phyloP scores from a whole-genome alignment of 768 basidiomycete species.

The Suillus clintonianus region DNA sequence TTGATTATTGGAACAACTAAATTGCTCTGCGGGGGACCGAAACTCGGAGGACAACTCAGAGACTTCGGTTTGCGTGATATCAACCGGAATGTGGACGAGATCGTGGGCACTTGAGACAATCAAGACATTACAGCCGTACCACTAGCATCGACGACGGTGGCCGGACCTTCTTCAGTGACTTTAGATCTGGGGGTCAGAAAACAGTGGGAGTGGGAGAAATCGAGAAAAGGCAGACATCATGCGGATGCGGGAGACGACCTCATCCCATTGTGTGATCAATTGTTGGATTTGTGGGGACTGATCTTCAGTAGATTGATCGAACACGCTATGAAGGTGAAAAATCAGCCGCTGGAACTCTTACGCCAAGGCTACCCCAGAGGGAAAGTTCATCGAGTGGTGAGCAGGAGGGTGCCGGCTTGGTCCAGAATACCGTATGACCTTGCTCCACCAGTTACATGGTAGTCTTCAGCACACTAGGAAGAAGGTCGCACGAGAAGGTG shows the following conservation, averaged over 20 bases:
- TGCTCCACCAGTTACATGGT: no score
- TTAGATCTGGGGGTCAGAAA: neutral
- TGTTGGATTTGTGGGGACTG: neutral
- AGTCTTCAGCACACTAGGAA: no score
- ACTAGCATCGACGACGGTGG: neutral
- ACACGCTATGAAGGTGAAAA: neutral
- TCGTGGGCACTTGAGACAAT: neutral
- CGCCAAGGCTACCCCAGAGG: no score
- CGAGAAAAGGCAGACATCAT: conserved; percentile 8
- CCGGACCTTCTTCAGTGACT: neutral
- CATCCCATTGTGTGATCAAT: conserved; percentile 8
- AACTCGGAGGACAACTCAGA: no score
- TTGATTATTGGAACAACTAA: neutral
- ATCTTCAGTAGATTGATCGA: no score
- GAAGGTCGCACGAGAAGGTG: no score
- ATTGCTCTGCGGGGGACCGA: neutral
- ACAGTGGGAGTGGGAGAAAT: conserved; percentile 10
- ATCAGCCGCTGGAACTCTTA: no score
- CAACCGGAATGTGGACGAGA: neutral
- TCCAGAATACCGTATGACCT: no score
- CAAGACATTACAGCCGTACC: conserved; percentile 4
- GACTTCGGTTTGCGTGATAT: neutral
- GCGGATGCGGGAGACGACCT: conserved; percentile 10
- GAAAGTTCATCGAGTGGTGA: no score
- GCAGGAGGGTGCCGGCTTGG: no score